phyloP scores from a whole-genome alignment of 2,329 filamentous ascomycete genomes.

The Tolypocladium endophyticum region DNA sequence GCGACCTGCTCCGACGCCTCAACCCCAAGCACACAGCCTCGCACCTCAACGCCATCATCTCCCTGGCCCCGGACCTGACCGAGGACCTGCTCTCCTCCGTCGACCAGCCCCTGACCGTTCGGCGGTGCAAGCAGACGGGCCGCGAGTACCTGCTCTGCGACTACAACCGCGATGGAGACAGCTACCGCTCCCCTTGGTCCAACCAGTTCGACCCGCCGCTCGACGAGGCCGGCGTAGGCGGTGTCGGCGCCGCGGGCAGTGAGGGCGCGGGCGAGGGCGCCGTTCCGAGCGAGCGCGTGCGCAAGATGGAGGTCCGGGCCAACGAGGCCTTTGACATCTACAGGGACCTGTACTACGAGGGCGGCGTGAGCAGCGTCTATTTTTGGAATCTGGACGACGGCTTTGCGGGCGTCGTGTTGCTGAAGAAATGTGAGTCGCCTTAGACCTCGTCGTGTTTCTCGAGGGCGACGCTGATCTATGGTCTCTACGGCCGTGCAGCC shows the following conservation, averaged over 20 bases:
- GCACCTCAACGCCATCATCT: conserved; percentile 83
- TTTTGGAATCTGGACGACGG: conserved; percentile 98
- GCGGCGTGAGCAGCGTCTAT: conserved; percentile 90
- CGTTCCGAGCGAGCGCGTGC: conserved; percentile 78
- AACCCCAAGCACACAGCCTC: conserved; percentile 85
- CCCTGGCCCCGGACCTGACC: conserved; percentile 80
- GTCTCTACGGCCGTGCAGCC: conserved; percentile 31
- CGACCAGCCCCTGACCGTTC: conserved; percentile 83
- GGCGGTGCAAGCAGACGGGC: conserved; percentile 77
- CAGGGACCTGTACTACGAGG: conserved; percentile 92
- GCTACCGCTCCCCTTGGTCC: conserved; percentile 96
- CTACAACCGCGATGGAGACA: conserved; percentile 98
- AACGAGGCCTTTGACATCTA: conserved; percentile 98
- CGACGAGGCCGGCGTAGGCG: conserved; percentile 48
- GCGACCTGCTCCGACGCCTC: conserved; percentile 94
- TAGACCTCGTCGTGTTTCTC: not conserved
- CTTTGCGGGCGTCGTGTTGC: conserved; percentile 86
- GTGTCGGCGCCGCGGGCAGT: conserved; percentile 40
- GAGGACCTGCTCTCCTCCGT: conserved; percentile 97
- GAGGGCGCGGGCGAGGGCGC: conserved; percentile 65
- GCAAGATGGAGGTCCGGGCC: conserved; percentile 86
- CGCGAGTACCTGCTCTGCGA: conserved; percentile 97
- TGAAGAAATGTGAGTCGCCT: conserved; percentile 72
- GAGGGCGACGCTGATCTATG: not conserved
- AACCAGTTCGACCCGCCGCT: conserved; percentile 95